phyloP scores from a whole-genome alignment of 768 basidiomycete species.

The Kwoniella mangroviensis region DNA sequence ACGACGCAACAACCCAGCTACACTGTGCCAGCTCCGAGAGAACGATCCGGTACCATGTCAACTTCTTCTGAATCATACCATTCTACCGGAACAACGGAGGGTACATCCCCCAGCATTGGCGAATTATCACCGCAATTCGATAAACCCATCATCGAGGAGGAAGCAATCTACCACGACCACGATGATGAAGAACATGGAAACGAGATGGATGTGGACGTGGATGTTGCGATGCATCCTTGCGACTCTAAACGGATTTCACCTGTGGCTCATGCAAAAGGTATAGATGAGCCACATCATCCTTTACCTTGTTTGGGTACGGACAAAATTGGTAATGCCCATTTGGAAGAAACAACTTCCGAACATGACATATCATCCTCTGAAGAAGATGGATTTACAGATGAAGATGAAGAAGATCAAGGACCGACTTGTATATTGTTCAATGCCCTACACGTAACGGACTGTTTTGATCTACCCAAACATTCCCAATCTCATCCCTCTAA shows the following conservation, averaged over 20 bases:
- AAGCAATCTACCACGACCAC: not conserved
- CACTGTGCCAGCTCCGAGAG: constrained; percentile 29
- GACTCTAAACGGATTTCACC: constrained; percentile 44
- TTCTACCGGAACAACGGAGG: constrained; percentile 44
- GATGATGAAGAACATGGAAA: constrained; percentile 13
- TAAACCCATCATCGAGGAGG: constrained; percentile 23
- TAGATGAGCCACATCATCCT: constrained; percentile 33
- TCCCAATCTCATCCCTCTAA: not conserved
- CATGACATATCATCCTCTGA: constrained; percentile 19
- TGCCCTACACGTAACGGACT: constrained; percentile 46
- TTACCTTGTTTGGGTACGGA: constrained; percentile 22
- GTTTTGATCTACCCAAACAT: constrained; percentile 44
- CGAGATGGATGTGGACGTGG: constrained; percentile 44
- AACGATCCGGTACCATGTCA: constrained; percentile 51
- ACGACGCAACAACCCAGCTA: constrained; percentile 18
- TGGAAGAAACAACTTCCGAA: constrained; percentile 5
- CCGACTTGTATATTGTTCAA: constrained; percentile 47
- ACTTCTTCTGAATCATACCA: constrained; percentile 34
- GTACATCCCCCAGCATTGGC: constrained; percentile 40
- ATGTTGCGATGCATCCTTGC: constrained; percentile 52
- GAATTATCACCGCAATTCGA: constrained; percentile 28
- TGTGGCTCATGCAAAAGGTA: constrained; percentile 27
- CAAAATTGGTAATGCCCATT: constrained; percentile 11
- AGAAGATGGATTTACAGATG: constrained; percentile 14
- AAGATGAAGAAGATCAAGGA: constrained; percentile 30